These are phyloP conservation scores for Colletotrichum ledebouriae DNA, from an alignment of 2,329 filamentous ascomycete species.

Conservation along the genomic window DNA sequence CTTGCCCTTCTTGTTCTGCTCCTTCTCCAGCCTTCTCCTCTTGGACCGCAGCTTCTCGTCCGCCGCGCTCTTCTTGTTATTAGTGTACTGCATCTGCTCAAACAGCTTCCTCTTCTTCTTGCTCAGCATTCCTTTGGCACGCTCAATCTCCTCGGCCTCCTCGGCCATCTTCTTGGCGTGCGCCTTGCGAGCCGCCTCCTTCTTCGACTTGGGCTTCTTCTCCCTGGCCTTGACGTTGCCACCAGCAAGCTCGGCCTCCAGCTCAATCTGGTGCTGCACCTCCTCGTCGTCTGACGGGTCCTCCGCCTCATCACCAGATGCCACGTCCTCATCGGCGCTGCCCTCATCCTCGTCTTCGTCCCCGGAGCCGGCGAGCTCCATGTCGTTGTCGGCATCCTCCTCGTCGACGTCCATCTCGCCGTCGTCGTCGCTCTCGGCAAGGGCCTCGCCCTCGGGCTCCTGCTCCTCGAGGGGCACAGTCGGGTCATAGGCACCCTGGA, in stretches of 20 bases:
- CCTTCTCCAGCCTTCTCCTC: slow-evolving; percentile 88
- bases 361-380: slow-evolving; percentile 65
- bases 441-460: slow-evolving; percentile 86
- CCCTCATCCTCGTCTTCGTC: slow-evolving; percentile 63
- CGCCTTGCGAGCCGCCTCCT: slow-evolving; percentile 78
- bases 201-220: slow-evolving; percentile 70
- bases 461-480: slow-evolving; percentile 88
- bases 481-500: slow-evolving; percentile 91
- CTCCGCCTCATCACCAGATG: slow-evolving; percentile 52
- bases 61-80: slow-evolving; percentile 92
- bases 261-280: slow-evolving; percentile 84
- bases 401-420: slow-evolving; percentile 61
- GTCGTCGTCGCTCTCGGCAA: slow-evolving; percentile 72
- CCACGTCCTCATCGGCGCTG: slow-evolving; percentile 59
- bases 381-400: slow-evolving; percentile 58
- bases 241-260: slow-evolving; percentile 92
- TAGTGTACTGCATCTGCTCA: slow-evolving; percentile 97
- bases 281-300: slow-evolving; percentile 70
- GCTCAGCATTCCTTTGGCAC: slow-evolving; percentile 97
- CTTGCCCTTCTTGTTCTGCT: slow-evolving; percentile 57
- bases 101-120: slow-evolving; percentile 98
- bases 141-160: slow-evolving; percentile 89
- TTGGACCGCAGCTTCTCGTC: slow-evolving; percentile 89
- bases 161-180: slow-evolving; percentile 78
- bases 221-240: slow-evolving; percentile 66